These are phyloP conservation scores for Areca catechu DNA, from an alignment of 176 grass and related monocot species.

Conservation along the genomic window DNA sequence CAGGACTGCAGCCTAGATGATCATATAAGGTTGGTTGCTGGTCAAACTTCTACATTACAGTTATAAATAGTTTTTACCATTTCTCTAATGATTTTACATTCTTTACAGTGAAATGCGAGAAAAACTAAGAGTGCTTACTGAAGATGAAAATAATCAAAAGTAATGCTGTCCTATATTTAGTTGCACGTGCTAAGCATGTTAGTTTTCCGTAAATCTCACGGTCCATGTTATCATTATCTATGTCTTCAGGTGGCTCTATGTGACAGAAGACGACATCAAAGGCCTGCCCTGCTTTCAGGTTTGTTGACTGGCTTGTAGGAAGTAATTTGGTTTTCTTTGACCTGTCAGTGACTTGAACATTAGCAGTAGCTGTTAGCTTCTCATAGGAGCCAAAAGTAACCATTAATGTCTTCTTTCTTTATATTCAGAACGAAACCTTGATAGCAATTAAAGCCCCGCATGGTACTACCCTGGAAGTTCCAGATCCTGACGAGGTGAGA, in stretches of 20 bases:
- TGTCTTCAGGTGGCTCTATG: conserved; percentile 69
- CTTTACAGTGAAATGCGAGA: conserved; percentile 60
- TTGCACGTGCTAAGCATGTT: conserved; percentile 1
- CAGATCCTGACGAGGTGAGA: conserved; percentile 73
- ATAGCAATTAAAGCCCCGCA: conserved; percentile 93
- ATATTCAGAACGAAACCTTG: conserved; percentile 70
- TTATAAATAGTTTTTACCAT: too few relatives aligned
- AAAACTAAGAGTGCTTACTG: conserved; percentile 57
- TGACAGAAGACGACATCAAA: conserved; percentile 95
- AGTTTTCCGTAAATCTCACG: neutral
- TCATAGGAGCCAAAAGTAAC: too few relatives aligned
- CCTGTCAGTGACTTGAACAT: too few relatives aligned
- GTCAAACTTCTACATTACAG: conserved; percentile 2
- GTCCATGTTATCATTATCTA: neutral
- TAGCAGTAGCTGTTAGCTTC: too few relatives aligned
- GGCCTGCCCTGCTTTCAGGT: conserved; percentile 91
- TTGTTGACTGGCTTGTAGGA: conserved; percentile 14
- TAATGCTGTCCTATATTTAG: conserved; percentile 17
- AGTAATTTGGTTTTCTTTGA: neutral
- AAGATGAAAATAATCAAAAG: conserved; percentile 73
- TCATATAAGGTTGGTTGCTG: conserved; percentile 46
- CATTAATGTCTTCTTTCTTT: neutral
- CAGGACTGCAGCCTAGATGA: conserved; percentile 64
- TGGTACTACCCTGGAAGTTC: conserved; percentile 83
- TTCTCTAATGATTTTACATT: too few relatives aligned